A percentile compares a stretch with the other conserved stretches of the same genome.
phyloP scores from a whole-genome alignment of 1,284 basidiomycete genomes.

The Cryptococcus sp. region DNA sequence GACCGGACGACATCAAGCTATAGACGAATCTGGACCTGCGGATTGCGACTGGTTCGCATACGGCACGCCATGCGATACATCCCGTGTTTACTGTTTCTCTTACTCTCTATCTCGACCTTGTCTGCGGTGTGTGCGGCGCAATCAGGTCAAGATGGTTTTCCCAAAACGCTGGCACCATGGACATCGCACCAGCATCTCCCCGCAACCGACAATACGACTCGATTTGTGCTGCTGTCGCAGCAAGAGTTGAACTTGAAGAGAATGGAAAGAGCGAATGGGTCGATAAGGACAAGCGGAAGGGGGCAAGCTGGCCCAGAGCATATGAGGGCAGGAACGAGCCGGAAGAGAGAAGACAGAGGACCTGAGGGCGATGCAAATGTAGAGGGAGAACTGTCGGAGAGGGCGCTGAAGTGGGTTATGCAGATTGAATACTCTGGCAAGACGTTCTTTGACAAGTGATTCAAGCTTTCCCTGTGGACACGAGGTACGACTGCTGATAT shows the following conservation, averaged over 20 bases:
- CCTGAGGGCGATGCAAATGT: too few relatives aligned
- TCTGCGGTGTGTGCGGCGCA: too few relatives aligned
- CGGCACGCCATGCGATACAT: too few relatives aligned
- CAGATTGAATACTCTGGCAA: conserved; percentile 34
- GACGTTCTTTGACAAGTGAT: conserved; percentile 43
- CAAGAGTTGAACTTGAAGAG: background rate
- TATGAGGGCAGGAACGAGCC: background rate
- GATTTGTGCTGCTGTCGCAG: background rate
- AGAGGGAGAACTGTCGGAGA: background rate
- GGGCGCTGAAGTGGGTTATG: background rate
- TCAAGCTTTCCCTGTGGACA: background rate
- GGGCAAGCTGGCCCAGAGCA: background rate
- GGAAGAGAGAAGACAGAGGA: background rate
- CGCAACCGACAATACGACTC: too few relatives aligned
- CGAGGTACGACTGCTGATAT: background rate
- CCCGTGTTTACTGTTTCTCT: too few relatives aligned
- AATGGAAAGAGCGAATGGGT: background rate
- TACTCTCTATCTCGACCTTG: too few relatives aligned
- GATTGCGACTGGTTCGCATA: too few relatives aligned
- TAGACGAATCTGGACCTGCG: too few relatives aligned
- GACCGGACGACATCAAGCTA: too few relatives aligned
- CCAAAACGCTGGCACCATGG: background rate
- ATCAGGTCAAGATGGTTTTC: background rate
- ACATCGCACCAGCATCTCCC: background rate
- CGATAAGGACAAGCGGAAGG: too few relatives aligned